Conservation (phyloP, 2,329 filamentous ascomycete species). For the Fonsecaea pedrosoi region DNA sequence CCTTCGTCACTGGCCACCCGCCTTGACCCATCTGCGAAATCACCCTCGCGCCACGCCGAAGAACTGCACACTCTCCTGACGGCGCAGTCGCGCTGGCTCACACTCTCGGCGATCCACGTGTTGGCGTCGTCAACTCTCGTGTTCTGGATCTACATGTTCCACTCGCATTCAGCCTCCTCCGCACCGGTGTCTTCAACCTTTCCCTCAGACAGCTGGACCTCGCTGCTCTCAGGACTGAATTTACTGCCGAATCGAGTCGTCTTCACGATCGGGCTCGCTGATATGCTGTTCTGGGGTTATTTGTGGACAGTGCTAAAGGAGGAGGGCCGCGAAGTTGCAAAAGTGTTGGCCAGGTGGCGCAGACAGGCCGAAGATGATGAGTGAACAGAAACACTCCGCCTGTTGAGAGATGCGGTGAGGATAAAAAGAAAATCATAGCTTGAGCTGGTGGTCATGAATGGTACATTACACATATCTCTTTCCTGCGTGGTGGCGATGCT, state of each 20-base stretch:
- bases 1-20: neutral
- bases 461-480: neutral
- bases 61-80: constrained; percentile 32
- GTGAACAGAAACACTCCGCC: neutral
- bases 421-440: neutral
- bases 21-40: neutral
- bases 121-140: constrained; percentile 29
- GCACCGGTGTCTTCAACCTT: neutral
- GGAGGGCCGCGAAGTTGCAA: constrained; percentile 34
- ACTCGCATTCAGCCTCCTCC: constrained; percentile 19
- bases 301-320: constrained; percentile 40
- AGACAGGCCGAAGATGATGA: constrained; percentile 32
- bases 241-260: constrained; percentile 38
- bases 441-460: neutral
- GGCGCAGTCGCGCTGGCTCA: constrained; percentile 37
- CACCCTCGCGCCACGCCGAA: constrained; percentile 32
- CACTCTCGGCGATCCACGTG: constrained; percentile 34
- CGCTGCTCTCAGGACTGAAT: constrained; percentile 8
- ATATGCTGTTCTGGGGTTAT: constrained; percentile 42
- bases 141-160: constrained; percentile 37
- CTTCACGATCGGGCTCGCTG: constrained; percentile 33
- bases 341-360: constrained; percentile 25
- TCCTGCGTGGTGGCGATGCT: neutral
- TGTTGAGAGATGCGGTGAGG: neutral
- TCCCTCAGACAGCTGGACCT: neutral